Percentiles rank a stretch among this genome's conserved stretches.
These are phyloP conservation scores for Xylaria cubensis DNA, from an alignment of 495 filamentous ascomycete species.

Conservation along the genomic window DNA sequence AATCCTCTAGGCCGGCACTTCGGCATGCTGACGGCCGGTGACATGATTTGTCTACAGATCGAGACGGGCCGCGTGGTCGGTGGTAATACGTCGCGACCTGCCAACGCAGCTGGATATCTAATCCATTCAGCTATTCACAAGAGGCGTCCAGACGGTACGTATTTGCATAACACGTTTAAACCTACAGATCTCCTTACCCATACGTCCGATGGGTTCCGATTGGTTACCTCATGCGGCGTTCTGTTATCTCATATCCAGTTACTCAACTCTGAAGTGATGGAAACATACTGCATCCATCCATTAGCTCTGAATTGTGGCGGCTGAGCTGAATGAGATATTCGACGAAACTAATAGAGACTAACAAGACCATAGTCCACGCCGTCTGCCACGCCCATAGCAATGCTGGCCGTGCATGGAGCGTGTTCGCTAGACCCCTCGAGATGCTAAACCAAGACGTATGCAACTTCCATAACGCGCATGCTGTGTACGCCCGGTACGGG, in stretches of 20 bases:
- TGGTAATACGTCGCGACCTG: slow-evolving; percentile 46
- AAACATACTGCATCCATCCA: neutral
- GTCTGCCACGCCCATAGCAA: slow-evolving; percentile 62
- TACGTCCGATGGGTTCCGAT: neutral
- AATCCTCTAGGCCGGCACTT: slow-evolving; percentile 67
- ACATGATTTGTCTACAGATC: slow-evolving; percentile 63
- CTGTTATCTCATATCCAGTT: neutral
- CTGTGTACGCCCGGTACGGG: slow-evolving; percentile 61
- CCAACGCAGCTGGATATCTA: slow-evolving; percentile 73
- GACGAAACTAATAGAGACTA: neutral
- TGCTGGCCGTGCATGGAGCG: slow-evolving; percentile 60
- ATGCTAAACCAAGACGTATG: slow-evolving; percentile 66
- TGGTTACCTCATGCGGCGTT: neutral
- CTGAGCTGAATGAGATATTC: neutral
- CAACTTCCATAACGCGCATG: slow-evolving; percentile 57
- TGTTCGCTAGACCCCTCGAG: slow-evolving; percentile 60
- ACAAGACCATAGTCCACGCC: slow-evolving; percentile 45
- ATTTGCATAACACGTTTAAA: slow-evolving; percentile 34
- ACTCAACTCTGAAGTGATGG: neutral
- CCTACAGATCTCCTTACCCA: slow-evolving; percentile 42
- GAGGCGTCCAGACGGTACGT: slow-evolving; percentile 56
- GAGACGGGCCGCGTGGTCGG: slow-evolving; percentile 61
- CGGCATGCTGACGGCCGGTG: slow-evolving; percentile 56
- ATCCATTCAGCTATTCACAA: slow-evolving; percentile 68
- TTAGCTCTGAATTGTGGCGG: neutral